Evolutionary conservation across 1,139 yeast species (phyloP).

Genomic region (Wickerhamomyces sp.): DNA sequence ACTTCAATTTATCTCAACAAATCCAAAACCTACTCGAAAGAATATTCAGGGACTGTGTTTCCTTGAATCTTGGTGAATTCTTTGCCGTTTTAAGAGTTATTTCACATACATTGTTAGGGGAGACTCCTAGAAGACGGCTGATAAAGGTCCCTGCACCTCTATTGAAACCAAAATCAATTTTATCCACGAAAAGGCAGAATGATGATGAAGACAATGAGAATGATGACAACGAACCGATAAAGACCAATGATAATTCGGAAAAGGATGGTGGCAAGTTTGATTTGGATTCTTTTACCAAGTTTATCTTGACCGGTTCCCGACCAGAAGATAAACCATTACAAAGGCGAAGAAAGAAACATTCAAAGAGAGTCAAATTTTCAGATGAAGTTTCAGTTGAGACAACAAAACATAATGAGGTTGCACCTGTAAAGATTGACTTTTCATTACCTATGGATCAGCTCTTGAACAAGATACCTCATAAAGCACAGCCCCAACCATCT

Average conservation of each 20-base stretch:
- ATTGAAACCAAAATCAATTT: conserved; percentile 65
- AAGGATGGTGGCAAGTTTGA: conserved; percentile 39
- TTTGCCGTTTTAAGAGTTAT: conserved; percentile 66
- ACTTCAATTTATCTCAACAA: conserved; percentile 48
- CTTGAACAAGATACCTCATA: conserved; percentile 38
- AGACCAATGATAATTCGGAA: background rate
- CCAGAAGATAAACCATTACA: conserved; percentile 43
- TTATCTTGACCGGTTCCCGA: conserved; percentile 67
- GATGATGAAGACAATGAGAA: conserved; percentile 39
- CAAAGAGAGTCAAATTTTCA: conserved; percentile 65
- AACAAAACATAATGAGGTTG: conserved; percentile 10
- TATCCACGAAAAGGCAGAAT: conserved; percentile 48
- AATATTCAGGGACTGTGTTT: conserved; percentile 48
- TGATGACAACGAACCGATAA: conserved; percentile 16
- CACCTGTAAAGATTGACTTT: conserved; percentile 40
- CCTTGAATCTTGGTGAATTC: conserved; percentile 70
- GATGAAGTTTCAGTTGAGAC: conserved; percentile 40
- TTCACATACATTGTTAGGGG: conserved; percentile 39
- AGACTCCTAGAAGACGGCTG: conserved; percentile 46
- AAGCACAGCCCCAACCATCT: conserved; percentile 27
- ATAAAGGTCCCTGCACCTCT: conserved; percentile 51
- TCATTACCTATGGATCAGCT: conserved; percentile 75
- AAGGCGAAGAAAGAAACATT: conserved; percentile 29
- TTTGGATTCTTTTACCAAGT: conserved; percentile 69
- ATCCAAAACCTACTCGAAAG: conserved; percentile 42